A percentile compares a stretch with the other conserved stretches of the same genome.
These are phyloP conservation scores for Entomortierella parvispora DNA, from an alignment of 192 early-diverging fungal species.

Conservation along the genomic window DNA sequence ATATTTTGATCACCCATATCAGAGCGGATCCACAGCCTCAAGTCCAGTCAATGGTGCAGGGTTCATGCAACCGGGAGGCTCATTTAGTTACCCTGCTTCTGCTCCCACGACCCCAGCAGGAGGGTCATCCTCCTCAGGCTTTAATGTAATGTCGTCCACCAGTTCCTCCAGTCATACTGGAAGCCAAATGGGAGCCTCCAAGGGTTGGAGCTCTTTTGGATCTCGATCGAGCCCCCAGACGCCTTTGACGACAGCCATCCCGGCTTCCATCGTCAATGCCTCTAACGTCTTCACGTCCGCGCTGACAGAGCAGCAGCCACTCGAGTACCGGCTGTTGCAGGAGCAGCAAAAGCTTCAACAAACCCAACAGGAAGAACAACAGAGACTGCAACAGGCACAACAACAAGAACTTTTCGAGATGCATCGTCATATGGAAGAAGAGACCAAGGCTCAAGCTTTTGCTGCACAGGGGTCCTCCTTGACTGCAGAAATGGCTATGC, in stretches of 20 bases:
- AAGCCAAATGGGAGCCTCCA: not conserved
- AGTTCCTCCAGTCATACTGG: slow-evolving; percentile 1
- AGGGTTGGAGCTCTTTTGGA: slow-evolving; percentile 16
- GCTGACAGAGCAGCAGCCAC: not conserved
- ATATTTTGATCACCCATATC: slow-evolving; percentile 37
- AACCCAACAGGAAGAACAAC: slow-evolving; percentile 28
- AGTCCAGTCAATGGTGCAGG: slow-evolving; percentile 5
- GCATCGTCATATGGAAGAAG: slow-evolving; percentile 17
- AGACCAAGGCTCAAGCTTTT: no score
- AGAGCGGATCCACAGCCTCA: not conserved
- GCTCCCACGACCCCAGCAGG: slow-evolving; percentile 29
- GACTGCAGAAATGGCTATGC: slow-evolving; percentile 2
- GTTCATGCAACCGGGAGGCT: not conserved
- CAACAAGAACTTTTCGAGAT: slow-evolving; percentile 3
- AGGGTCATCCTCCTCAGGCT: not conserved
- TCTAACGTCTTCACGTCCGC: slow-evolving; percentile 13
- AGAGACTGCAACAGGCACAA: slow-evolving; percentile 3
- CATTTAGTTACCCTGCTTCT: not conserved
- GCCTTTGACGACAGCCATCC: slow-evolving; percentile 10
- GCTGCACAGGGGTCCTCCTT: no score
- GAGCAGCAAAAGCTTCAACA: slow-evolving; percentile 28
- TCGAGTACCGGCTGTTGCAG: slow-evolving; percentile 14
- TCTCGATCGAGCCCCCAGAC: slow-evolving; percentile 38
- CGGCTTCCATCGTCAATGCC: not conserved
- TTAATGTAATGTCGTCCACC: slow-evolving; percentile 7